Evolutionary conservation across 2,329 filamentous ascomycete species (phyloP).

Genomic region (Penicillium sp.): DNA sequence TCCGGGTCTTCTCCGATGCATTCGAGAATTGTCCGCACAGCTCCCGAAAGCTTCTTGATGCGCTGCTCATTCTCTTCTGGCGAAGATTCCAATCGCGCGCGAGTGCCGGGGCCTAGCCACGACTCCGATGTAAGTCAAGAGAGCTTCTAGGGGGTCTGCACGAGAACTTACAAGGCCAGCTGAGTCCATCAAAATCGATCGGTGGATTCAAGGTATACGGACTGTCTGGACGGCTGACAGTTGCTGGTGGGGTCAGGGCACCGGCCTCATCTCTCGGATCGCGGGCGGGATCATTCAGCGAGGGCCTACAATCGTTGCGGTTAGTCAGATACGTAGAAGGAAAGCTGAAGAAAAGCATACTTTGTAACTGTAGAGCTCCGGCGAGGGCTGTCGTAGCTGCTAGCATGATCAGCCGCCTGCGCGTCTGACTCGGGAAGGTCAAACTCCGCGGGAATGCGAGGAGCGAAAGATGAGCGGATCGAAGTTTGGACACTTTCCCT

Average conservation of each 20-base stretch:
- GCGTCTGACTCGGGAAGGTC: constrained; percentile 28
- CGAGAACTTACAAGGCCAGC: constrained; percentile 55
- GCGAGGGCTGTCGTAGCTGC: constrained; percentile 23
- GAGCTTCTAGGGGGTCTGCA: neutral
- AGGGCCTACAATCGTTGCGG: constrained; percentile 27
- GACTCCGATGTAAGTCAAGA: constrained; percentile 16
- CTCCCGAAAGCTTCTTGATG: constrained; percentile 65
- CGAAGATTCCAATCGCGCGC: constrained; percentile 60
- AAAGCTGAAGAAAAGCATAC: constrained; percentile 26
- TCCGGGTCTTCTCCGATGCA: constrained; percentile 70
- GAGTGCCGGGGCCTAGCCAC: constrained; percentile 50
- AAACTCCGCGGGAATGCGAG: constrained; percentile 39
- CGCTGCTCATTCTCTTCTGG: constrained; percentile 63
- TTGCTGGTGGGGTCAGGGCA: constrained; percentile 57
- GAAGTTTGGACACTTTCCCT: constrained; percentile 63
- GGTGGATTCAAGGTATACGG: constrained; percentile 56
- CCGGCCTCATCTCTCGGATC: constrained; percentile 58
- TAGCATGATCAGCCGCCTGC: constrained; percentile 22
- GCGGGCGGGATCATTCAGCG: constrained; percentile 55
- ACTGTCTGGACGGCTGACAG: constrained; percentile 55
- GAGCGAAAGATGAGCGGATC: constrained; percentile 62
- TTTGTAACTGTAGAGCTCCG: constrained; percentile 29
- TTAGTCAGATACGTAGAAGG: neutral
- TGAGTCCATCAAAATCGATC: constrained; percentile 58
- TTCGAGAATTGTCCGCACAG: constrained; percentile 67